These are phyloP conservation scores for Talaromyces sp. DNA, from an alignment of 2,329 filamentous ascomycete genomes.

Conservation along the genomic window DNA sequence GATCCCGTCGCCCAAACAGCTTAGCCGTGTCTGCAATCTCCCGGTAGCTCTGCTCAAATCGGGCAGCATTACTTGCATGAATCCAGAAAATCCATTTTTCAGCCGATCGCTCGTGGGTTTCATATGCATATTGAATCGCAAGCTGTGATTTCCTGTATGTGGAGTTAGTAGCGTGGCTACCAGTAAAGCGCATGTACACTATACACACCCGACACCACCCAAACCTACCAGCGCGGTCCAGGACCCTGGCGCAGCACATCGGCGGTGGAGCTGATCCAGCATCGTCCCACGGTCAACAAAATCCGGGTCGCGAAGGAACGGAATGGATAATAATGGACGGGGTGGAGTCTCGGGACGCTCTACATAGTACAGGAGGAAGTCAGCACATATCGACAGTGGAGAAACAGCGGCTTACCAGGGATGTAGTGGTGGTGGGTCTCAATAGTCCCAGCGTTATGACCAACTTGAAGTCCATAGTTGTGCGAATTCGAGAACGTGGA, in stretches of 20 bases:
- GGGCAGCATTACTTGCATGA: slow-evolving; percentile 1
- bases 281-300: slow-evolving; percentile 11
- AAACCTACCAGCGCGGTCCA: slow-evolving; percentile 31
- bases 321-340: neutral
- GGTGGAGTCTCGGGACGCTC: neutral
- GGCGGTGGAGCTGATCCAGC: slow-evolving; percentile 20
- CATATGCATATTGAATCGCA: slow-evolving; percentile 39
- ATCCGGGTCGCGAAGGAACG: neutral
- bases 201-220: slow-evolving; percentile 28
- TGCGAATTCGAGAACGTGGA: too few species aligned
- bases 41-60: slow-evolving; percentile 35
- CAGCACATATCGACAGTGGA: too few species aligned
- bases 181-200: neutral
- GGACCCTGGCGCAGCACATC: slow-evolving; percentile 19
- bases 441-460: too few species aligned
- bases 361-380: too few species aligned
- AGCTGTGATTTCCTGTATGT: slow-evolving; percentile 34
- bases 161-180: neutral
- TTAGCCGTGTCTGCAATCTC: slow-evolving; percentile 34
- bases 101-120: slow-evolving; percentile 23
- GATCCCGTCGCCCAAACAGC: slow-evolving; percentile 30
- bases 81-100: slow-evolving; percentile 32
- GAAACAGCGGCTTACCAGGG: too few species aligned
- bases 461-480: too few species aligned
- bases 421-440: too few species aligned